A percentile compares a stretch with the other conserved stretches of the same genome.
Conservation (phyloP, 768 basidiomycete species). For the Trametes elegans region DNA sequence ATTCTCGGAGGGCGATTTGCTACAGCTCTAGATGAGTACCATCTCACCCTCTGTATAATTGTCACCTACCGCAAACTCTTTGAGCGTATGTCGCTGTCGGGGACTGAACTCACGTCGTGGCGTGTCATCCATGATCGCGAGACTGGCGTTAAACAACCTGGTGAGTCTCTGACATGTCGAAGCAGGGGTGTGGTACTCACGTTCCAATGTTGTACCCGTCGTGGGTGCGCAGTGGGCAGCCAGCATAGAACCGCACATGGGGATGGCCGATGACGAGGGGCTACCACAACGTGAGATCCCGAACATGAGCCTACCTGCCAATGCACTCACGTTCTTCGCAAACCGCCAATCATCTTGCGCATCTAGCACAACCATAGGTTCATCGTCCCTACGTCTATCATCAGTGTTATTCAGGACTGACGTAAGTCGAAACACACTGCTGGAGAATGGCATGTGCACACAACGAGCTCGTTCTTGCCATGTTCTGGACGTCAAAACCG, state of each 20-base stretch:
- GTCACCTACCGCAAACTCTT: slow-evolving; percentile 78
- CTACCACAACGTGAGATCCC: slow-evolving; percentile 37
- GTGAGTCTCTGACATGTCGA: too few species aligned
- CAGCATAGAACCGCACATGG: slow-evolving; percentile 85
- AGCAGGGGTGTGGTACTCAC: slow-evolving; percentile 36
- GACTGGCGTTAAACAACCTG: too few species aligned
- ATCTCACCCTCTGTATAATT: not conserved
- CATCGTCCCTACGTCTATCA: slow-evolving; percentile 57
- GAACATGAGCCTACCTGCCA: not conserved
- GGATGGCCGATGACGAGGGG: slow-evolving; percentile 69
- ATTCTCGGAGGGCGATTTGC: slow-evolving; percentile 90
- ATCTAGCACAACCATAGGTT: slow-evolving; percentile 86
- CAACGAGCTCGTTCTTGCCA: slow-evolving; percentile 64
- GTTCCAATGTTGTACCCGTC: slow-evolving; percentile 91
- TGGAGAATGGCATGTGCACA: slow-evolving; percentile 84
- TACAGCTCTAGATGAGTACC: slow-evolving; percentile 15
- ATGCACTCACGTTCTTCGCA: slow-evolving; percentile 64
- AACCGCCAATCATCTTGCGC: slow-evolving; percentile 86
- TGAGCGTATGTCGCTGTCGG: slow-evolving; percentile 85
- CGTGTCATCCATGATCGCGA: slow-evolving; percentile 82
- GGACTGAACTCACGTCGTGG: slow-evolving; percentile 86
- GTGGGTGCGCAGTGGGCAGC: slow-evolving; percentile 82
- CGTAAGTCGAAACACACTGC: slow-evolving; percentile 43
- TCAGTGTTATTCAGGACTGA: not conserved
- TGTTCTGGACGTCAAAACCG: slow-evolving; percentile 44